Percentiles rank a stretch among this genome's conserved stretches.
Evolutionary conservation across 805 yeast species (phyloP).

Genomic region (Candida multigemmis): DNA sequence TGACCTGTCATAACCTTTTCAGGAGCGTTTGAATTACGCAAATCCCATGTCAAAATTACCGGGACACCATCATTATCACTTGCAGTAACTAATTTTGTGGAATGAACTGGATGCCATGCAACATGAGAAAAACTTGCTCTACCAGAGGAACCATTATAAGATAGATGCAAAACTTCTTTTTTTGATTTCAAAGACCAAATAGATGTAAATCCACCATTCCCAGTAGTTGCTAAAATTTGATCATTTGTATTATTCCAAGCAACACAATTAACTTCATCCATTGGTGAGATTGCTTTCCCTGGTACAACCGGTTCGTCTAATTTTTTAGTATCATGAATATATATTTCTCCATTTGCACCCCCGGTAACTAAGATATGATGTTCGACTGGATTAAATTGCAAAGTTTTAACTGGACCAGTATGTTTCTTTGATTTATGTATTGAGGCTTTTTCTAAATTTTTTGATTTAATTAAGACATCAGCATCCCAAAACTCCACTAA

Average conservation of each 20-base stretch:
- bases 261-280: conserved; percentile 71
- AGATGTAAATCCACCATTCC: conserved; percentile 77
- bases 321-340: conserved; percentile 79
- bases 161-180: conserved; percentile 81
- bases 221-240: conserved; percentile 87
- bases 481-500: conserved; percentile 72
- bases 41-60: conserved; percentile 82
- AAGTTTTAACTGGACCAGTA: conserved; percentile 58
- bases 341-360: conserved; percentile 82
- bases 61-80: conserved; percentile 77
- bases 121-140: conserved; percentile 72
- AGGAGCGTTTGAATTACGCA: conserved; percentile 90
- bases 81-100: conserved; percentile 83
- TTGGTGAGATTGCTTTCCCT: conserved; percentile 71
- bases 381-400: conserved; percentile 72
- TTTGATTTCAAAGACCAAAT: conserved; percentile 90
- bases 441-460: conserved; percentile 31
- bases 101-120: conserved; percentile 90
- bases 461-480: conserved; percentile 33
- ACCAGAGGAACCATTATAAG: conserved; percentile 46
- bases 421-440: conserved; percentile 50
- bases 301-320: conserved; percentile 52
- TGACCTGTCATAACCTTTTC: conserved; percentile 71
- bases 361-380: conserved; percentile 72
- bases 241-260: conserved; percentile 83